phyloP scores from a whole-genome alignment of 164 flowering plant genomes.

The Magnolia changhungtana region DNA sequence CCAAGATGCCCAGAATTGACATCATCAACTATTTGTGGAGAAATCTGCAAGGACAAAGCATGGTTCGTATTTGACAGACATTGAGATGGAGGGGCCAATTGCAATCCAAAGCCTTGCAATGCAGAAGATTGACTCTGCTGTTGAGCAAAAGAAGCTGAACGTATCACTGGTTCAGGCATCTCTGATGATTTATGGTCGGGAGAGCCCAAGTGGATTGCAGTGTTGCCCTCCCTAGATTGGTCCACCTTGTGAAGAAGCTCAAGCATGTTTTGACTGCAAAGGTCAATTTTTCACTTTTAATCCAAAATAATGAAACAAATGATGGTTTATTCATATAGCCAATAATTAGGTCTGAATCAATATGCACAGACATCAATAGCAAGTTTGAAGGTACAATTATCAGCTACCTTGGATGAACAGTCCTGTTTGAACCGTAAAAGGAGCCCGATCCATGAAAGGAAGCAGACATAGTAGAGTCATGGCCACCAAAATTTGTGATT shows the following conservation, averaged over 20 bases:
- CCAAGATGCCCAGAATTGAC: constrained; percentile 26
- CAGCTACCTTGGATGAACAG: constrained; percentile 45
- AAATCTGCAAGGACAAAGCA: constrained; percentile 31
- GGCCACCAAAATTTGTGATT: constrained; percentile 32
- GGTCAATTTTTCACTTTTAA: not conserved
- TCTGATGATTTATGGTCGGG: constrained; percentile 33
- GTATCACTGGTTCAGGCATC: constrained; percentile 33
- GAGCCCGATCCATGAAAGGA: constrained; percentile 39
- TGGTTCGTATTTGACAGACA: constrained; percentile 35
- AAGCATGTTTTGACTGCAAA: constrained; percentile 81
- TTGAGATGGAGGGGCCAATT: constrained; percentile 17
- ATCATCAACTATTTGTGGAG: constrained; percentile 26
- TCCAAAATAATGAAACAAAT: not conserved
- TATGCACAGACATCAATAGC: not conserved
- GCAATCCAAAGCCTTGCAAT: constrained; percentile 52
- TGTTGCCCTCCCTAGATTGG: constrained; percentile 44
- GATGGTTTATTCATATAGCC: not conserved
- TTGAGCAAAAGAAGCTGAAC: constrained; percentile 36
- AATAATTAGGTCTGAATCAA: not conserved
- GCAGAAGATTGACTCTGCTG: constrained; percentile 47
- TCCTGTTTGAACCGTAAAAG: constrained; percentile 23
- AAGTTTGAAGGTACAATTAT: not conserved
- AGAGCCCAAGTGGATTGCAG: constrained; percentile 28
- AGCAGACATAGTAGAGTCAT: constrained; percentile 25
- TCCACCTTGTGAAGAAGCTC: constrained; percentile 90